Base-by-base conservation (phyloP, 2,329 filamentous ascomycete genomes). In the Cyphellophora europaea region DNA sequence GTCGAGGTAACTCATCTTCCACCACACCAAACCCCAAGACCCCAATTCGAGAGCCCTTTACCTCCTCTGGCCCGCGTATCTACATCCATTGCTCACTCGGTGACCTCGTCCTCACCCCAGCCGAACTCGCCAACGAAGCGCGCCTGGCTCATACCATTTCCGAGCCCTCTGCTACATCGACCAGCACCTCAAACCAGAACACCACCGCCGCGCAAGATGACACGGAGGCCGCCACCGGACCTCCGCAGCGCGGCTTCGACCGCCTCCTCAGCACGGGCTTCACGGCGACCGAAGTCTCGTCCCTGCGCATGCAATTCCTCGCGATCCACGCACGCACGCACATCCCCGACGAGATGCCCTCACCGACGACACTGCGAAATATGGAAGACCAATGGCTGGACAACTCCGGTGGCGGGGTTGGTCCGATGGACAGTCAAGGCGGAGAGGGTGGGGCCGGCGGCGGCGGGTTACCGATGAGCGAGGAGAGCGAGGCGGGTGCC, bases 1-100 rank as follows among this genome's bases (percentile, higher is more conserved):
- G 21, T n/a, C 8, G 8, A 8, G 70, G 66, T 41, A 65, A 66
- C 36, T 86, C 85, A 51, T n/a, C 21, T n/a, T 25, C 21, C 21
- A n/a, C 21, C 21, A 25, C 8, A 25, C 8, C 21, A 25, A 25
- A 25, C 8, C 8, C 8, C 21, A 93, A 91, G 49, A 62, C 63
- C 40, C 72, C 72, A 1, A 56, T 79, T 4, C 69, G 68, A 19
- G 66, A 69, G 18, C 63, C 66, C 5, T 57, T 58, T 6, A 52
- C 55, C 11, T 55, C 62, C 19, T 45, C 59, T 1, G 30, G 32
- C 25, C 65, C 67, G 23, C 72, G 81, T 29, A 74, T 93, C 51
- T 95, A 93, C 57, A 80, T 96, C 42, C 93, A 93, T 65, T 96
- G 89, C 69, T 89, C 85, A 44, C 83, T 96, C 39, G 87, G 87